Percentiles rank a stretch among this genome's conserved stretches.
Evolutionary conservation across 2,329 filamentous ascomycete genomes (phyloP).

Genomic region (Laburnicola sp.): DNA sequence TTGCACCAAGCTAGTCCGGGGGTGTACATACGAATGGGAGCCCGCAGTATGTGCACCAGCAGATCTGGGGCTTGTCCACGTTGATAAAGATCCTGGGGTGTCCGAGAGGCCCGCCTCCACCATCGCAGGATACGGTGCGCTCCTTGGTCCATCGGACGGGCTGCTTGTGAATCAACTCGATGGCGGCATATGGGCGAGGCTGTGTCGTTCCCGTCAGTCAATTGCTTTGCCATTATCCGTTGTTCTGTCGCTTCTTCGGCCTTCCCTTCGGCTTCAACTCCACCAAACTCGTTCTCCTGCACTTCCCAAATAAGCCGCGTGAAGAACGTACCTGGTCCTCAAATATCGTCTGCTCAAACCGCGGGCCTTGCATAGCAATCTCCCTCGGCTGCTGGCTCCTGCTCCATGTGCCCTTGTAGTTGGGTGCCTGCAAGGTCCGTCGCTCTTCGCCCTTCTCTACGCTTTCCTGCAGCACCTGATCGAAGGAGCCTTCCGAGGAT

Average conservation of each 20-base stretch:
- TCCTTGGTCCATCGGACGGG: constrained; percentile 90
- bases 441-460: constrained; percentile 57
- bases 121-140: constrained; percentile 82
- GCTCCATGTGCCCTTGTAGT: constrained; percentile 80
- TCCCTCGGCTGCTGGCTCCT: constrained; percentile 79
- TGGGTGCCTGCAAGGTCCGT: constrained; percentile 77
- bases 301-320: background rate
- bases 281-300: background rate
- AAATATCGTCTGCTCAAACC: constrained; percentile 98
- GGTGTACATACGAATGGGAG: constrained; percentile 78
- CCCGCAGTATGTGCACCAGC: constrained; percentile 88
- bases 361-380: constrained; percentile 86
- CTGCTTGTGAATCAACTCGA: constrained; percentile 94
- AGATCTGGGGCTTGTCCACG: constrained; percentile 93
- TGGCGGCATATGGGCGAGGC: constrained; percentile 88
- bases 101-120: constrained; percentile 84
- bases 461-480: constrained; percentile 59
- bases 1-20: background rate
- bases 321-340: constrained; percentile 72
- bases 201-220: constrained; percentile 49
- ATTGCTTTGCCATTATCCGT: background rate
- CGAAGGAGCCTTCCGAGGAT: constrained; percentile 53
- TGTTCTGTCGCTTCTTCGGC: background rate
- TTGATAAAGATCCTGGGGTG: constrained; percentile 98
- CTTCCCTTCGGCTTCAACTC: background rate